Evolutionary conservation across 805 yeast species (phyloP).

Genomic region (Candida caryicola): DNA sequence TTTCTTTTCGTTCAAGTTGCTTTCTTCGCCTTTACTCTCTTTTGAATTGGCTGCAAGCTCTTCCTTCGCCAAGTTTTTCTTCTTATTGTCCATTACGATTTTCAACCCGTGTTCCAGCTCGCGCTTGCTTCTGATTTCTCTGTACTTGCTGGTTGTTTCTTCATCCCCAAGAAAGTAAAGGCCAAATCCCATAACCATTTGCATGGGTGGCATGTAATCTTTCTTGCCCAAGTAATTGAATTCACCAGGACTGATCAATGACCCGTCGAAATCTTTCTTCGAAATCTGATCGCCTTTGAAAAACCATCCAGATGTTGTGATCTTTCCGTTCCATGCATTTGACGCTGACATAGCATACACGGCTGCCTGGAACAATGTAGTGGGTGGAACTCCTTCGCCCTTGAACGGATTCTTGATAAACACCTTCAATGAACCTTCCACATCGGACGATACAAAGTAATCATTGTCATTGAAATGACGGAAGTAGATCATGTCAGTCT

Average conservation of each 20-base stretch:
- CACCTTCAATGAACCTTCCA: constrained; percentile 70
- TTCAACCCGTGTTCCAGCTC: constrained; percentile 40
- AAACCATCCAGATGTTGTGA: constrained; percentile 83
- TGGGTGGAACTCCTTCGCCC: constrained; percentile 74
- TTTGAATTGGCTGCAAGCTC: neutral
- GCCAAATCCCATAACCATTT: constrained; percentile 86
- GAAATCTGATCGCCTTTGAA: constrained; percentile 66
- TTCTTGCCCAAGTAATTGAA: constrained; percentile 56
- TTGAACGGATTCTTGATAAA: constrained; percentile 77
- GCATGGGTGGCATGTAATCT: constrained; percentile 71
- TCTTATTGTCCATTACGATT: constrained; percentile 33
- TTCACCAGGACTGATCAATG: constrained; percentile 58
- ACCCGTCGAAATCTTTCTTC: constrained; percentile 62
- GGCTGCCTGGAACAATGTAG: constrained; percentile 88
- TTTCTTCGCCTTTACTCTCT: neutral
- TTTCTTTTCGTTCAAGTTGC: neutral
- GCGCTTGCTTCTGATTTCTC: constrained; percentile 24
- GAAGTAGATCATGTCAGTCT: constrained; percentile 75
- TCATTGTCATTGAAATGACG: constrained; percentile 76
- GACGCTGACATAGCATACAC: constrained; percentile 77
- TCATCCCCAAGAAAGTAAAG: constrained; percentile 70
- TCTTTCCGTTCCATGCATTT: constrained; percentile 86
- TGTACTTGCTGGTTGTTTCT: constrained; percentile 41
- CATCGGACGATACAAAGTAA: constrained; percentile 67
- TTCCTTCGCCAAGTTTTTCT: constrained; percentile 31